Evolutionary conservation across 257 asterid species (phyloP), one percentile per base, ranked within the genome.

Genomic region (Pogostemon cablin): DNA sequence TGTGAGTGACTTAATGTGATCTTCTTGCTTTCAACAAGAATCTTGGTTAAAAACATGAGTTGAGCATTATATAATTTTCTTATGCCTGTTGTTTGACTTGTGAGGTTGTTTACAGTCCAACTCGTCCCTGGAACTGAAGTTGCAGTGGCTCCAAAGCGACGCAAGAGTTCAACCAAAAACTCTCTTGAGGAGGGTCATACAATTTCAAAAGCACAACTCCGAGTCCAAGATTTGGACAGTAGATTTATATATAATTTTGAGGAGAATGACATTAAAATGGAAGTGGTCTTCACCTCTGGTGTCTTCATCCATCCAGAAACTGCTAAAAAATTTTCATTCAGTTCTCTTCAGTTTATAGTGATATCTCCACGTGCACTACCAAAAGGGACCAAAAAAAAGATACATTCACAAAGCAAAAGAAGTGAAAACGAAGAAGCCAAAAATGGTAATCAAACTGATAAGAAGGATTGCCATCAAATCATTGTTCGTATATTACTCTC

Each of bases 61-160:
- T 47, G 3, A 71, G 40, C 53, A 57, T 47, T 43, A 66, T 52
- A 65, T 41, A 11, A 12, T 9, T 40, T 62, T 62, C 73, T 68
- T 20, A 8, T 9, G 35, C 40, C 9, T 38, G 42, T 65, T 71
- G 38, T 81, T 72, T 85, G 69, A 85, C 82, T 65, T 65, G 68
- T 67, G 69, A 71, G 38, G 41, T 77, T 81, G 75, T 76, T 79
- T 65, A 44, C 89, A 93, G 99, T 89, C 52, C 97, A 86, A 85
- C 99, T 93, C 75, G 96, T 93, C 62, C 99, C 96, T 32, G 98
- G 93, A 75, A 81, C 90, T 67, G 96, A 93, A 81, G 96, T 93
- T 81, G 96, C 98, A 62, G 96, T 93, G 76, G 96, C 96, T 63
- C 96, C 95, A 67, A 93, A 93, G 87, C 83, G 89, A 70, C 96